Evolutionary conservation across 192 early-diverging fungal genomes (phyloP).

Genomic region (Coemansia sp.): DNA sequence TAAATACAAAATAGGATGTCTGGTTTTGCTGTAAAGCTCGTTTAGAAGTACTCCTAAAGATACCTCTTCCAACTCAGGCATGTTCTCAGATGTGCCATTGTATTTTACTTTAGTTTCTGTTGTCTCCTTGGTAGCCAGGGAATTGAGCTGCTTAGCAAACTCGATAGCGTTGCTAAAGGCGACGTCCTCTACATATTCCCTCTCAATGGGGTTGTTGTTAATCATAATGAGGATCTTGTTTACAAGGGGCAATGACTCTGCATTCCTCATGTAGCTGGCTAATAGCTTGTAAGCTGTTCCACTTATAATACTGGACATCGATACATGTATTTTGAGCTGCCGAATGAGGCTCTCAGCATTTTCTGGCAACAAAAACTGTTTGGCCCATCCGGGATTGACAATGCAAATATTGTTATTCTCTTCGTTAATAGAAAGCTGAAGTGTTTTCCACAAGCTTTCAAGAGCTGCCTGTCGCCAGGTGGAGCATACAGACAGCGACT

Average conservation of each 20-base stretch:
- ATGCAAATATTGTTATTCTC: not conserved
- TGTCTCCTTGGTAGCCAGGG: not conserved
- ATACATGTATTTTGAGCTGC: not conserved
- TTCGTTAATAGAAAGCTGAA: not conserved
- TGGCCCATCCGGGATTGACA: not conserved
- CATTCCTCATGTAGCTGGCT: not conserved
- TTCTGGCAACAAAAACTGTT: not conserved
- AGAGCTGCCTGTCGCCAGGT: conserved; percentile 4
- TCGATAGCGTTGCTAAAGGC: not conserved
- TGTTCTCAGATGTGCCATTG: not conserved
- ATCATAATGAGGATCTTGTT: not conserved
- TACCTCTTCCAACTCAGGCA: not conserved
- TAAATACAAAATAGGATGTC: not conserved
- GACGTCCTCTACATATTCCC: not conserved
- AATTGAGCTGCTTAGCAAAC: not conserved
- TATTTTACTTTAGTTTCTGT: conserved; percentile 1
- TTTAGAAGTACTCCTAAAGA: conserved; percentile 4
- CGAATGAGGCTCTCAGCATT: too few relatives aligned
- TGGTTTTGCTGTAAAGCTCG: not conserved
- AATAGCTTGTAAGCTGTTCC: not conserved
- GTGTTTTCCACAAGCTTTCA: not conserved
- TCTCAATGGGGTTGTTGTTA: not conserved
- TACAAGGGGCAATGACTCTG: not conserved
- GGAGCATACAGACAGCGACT: not conserved
- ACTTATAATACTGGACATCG: not conserved